A percentile compares a stretch with the other conserved stretches of the same genome.
Conservation (phyloP, 2,329 filamentous ascomycete genomes). For the Apiospora koreana region DNA sequence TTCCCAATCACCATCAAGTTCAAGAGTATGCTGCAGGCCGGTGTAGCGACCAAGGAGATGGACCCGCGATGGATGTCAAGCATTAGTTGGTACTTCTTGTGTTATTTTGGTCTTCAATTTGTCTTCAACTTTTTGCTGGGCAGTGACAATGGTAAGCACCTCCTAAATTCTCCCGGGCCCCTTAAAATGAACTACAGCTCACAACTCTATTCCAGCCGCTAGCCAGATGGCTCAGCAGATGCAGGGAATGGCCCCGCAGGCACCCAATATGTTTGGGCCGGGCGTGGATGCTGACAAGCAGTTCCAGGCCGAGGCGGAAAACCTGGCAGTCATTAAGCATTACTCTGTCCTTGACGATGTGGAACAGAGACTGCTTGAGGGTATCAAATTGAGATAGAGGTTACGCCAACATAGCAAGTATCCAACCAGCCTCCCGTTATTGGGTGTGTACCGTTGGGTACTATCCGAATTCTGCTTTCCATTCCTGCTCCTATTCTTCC, state of each 20-base stretch:
- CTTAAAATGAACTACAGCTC: not conserved
- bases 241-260: conserved; percentile 71
- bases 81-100: conserved; percentile 98
- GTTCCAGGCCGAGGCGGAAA: conserved; percentile 90
- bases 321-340: conserved; percentile 92
- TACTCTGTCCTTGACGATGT: conserved; percentile 88
- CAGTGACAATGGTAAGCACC: conserved; percentile 84
- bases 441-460: not conserved
- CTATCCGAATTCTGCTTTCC: not conserved
- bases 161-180: not conserved
- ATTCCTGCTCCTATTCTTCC: not conserved
- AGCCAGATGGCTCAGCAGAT: conserved; percentile 88
- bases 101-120: conserved; percentile 92
- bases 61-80: conserved; percentile 99
- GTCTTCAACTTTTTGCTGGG: conserved; percentile 97
- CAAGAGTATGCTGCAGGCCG: conserved; percentile 98
- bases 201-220: conserved; percentile 62
- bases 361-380: conserved; percentile 76
- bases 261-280: conserved; percentile 78
- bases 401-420: conserved; percentile 2
- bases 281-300: conserved; percentile 95
- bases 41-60: conserved; percentile 92
- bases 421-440: not conserved
- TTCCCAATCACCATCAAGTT: conserved; percentile 98
- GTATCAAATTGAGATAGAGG: conserved; percentile 42